Percentiles rank a stretch among this genome's conserved stretches.
These are phyloP conservation scores for Adiantum capillusveneris DNA, from an alignment of 75 land plant species.

Conservation along the genomic window DNA sequence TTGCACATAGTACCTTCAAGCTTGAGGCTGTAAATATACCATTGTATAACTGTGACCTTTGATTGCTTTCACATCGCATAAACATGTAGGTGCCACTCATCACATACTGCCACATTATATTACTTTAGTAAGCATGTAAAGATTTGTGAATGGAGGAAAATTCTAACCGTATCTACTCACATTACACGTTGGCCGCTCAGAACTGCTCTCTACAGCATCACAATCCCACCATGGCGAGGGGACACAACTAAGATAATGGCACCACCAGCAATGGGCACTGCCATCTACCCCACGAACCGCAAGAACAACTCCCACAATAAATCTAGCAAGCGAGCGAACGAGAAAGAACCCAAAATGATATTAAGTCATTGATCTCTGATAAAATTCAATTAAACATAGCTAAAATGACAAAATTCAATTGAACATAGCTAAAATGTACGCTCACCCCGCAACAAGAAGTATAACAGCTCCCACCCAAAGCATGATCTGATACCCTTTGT, in stretches of 20 bases:
- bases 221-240: slow-evolving; percentile 77
- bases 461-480: slow-evolving; percentile 16
- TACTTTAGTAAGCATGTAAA: background rate
- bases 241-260: slow-evolving; percentile 81
- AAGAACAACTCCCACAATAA: slow-evolving; percentile 46
- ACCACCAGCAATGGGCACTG: slow-evolving; percentile 81
- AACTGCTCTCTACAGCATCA: slow-evolving; percentile 12
- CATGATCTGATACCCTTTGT: slow-evolving; percentile 18
- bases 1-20: background rate
- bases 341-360: background rate
- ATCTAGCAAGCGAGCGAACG: slow-evolving; percentile 21
- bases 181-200: background rate
- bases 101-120: background rate
- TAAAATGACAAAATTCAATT: background rate
- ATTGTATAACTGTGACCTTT: slow-evolving; percentile 6
- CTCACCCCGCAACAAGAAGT: slow-evolving; percentile 35
- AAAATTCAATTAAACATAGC: background rate
- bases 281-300: slow-evolving; percentile 56
- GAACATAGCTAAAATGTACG: background rate
- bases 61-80: slow-evolving; percentile 4
- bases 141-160: background rate
- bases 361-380: background rate
- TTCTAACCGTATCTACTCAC: background rate
- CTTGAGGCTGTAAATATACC: background rate
- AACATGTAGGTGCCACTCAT: slow-evolving; percentile 4